phyloP scores from a whole-genome alignment of 148 eudicot species.

The Pharnaceum exiguum region DNA sequence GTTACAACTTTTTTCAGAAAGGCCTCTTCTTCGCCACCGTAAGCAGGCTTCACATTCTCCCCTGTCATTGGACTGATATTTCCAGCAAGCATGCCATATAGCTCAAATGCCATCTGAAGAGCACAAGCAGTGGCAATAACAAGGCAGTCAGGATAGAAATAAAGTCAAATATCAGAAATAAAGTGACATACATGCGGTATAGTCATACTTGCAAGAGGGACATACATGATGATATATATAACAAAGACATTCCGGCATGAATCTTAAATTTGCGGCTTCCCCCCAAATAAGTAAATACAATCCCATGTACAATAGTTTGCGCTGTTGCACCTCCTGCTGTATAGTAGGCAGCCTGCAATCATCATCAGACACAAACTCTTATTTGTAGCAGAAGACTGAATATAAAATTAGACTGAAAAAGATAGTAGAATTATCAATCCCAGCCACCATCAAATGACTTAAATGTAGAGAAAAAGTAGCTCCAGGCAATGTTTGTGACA shows the following conservation, averaged over 20 bases:
- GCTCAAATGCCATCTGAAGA: conserved; percentile 85
- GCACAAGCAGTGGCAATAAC: not conserved
- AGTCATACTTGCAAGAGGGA: too few relatives aligned
- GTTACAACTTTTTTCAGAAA: conserved; percentile 78
- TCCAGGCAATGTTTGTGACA: too few relatives aligned
- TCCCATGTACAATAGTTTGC: conserved; percentile 93
- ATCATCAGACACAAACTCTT: not conserved
- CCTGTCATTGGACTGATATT: conserved; percentile 93
- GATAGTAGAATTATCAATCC: not conserved
- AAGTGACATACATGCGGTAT: too few relatives aligned
- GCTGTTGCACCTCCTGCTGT: conserved; percentile 97
- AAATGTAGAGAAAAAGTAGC: too few relatives aligned
- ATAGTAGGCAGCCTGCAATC: conserved; percentile 87
- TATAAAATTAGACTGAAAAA: not conserved
- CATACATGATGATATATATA: conserved; percentile 96
- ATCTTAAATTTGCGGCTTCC: conserved; percentile 97
- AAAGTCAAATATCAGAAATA: not conserved
- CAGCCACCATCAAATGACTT: too few relatives aligned
- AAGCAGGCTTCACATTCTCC: conserved; percentile 89
- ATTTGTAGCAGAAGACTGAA: not conserved
- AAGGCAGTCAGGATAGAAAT: not conserved
- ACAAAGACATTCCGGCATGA: conserved; percentile 99
- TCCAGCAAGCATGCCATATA: conserved; percentile 94
- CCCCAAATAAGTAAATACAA: conserved; percentile 99
- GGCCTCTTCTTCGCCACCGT: conserved; percentile 92